Evolutionary conservation across 306 rosid species (phyloP), one percentile per base, ranked within the genome.

Genomic region (Glycine tomentella): DNA sequence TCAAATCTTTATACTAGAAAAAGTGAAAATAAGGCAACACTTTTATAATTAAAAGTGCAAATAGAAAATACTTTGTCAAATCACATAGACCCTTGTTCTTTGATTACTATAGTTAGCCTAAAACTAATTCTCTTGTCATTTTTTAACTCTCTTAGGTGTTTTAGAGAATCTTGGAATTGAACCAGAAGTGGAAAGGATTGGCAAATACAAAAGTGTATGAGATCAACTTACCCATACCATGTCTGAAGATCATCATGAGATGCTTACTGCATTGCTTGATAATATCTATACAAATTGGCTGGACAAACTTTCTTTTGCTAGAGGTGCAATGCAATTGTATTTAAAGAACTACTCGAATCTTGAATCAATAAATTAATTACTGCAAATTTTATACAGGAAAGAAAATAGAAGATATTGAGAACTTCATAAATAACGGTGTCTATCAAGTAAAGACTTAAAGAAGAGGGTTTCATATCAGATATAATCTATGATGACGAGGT

Each of bases 401-500:
- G n/a, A n/a, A n/a, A n/a, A n/a, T n/a, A n/a, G n/a, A n/a, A n/a
- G n/a, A n/a, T n/a, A n/a, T n/a, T n/a, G n/a, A n/a, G n/a, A n/a
- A n/a, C n/a, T n/a, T n/a, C 74, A 86, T 95, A 61, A 89, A 93
- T 56, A 93, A 90, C 87, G 99, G 99, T 72, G 93, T 91, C 16
- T 93, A 90, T 82, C 88, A 88, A 77, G 87, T 95, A 93, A 81
- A 90, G 78, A 78, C 89, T 95, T 85, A 93, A 91, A 91, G 91
- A 91, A 84, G 93, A 91, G 80, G 98, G 97, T 57, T 90, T 93
- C 89, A 90, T 95, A 85, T 90, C 99, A 79, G 85, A 86, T 80
- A 88, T 93, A 86, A 77, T 67, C 11, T 95, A 95, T 45, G 99
- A 93, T 79, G 99, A 95, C 5, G 99, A 93, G 99, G 99, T 95